A percentile compares a stretch with the other conserved stretches of the same genome.
phyloP scores from a whole-genome alignment of 2,329 filamentous ascomycete genomes.

The Neofusicoccum cordaticola region DNA sequence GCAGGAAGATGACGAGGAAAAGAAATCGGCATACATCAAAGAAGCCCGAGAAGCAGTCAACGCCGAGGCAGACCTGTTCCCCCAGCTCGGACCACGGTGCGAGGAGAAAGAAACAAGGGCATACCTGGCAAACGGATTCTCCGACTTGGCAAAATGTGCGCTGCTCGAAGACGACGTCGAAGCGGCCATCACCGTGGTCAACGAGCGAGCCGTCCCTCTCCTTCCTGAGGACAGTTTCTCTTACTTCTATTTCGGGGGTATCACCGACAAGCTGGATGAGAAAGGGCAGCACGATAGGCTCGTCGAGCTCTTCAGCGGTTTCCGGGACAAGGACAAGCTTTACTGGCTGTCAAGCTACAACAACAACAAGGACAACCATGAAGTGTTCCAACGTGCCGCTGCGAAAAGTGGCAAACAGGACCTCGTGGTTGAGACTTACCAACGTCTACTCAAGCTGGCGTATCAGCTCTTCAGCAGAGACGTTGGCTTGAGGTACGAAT shows the following conservation, averaged over 20 bases:
- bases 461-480: not conserved
- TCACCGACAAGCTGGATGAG: conserved; percentile 16
- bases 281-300: conserved; percentile 6
- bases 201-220: conserved; percentile 1
- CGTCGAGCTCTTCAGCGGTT: not conserved
- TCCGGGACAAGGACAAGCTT: not conserved
- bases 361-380: not conserved
- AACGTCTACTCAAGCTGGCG: not conserved
- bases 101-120: not conserved
- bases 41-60: not conserved
- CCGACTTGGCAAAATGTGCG: not conserved
- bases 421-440: not conserved
- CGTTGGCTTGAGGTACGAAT: conserved; percentile 1
- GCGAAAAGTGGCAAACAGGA: not conserved
- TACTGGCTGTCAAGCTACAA: not conserved
- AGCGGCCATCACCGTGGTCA: conserved; percentile 11
- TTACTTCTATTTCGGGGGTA: conserved; percentile 14
- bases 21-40: not conserved
- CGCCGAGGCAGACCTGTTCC: not conserved
- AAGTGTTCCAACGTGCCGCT: not conserved
- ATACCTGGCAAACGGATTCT: not conserved
- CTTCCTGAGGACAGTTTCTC: not conserved
- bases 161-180: not conserved
- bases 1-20: not conserved
- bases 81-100: not conserved